A percentile compares a stretch with the other conserved stretches of the same genome.
phyloP scores from a whole-genome alignment of 768 basidiomycete species.

The Russula sp. region DNA sequence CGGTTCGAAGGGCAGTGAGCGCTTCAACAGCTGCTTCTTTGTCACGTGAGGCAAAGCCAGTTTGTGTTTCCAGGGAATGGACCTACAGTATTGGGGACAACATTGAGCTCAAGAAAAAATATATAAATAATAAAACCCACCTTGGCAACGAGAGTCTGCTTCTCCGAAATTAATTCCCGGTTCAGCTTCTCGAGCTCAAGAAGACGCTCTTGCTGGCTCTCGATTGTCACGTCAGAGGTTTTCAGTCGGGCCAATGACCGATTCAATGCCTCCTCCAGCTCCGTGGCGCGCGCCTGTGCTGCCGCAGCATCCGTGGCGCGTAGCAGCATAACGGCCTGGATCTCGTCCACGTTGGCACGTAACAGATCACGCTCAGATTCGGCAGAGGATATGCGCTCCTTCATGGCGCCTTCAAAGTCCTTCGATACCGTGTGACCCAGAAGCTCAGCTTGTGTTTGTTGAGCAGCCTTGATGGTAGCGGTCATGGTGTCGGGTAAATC shows the following conservation, averaged over 20 bases:
- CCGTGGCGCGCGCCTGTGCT: conserved; percentile 50
- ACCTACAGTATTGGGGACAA: conserved; percentile 42
- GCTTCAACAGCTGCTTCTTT: conserved; percentile 55
- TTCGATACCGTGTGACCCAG: conserved; percentile 54
- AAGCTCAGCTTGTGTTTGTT: conserved; percentile 62
- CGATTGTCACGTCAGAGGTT: conserved; percentile 64
- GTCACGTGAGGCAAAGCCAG: conserved; percentile 56
- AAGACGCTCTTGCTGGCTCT: conserved; percentile 59
- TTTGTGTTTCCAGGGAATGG: conserved; percentile 57
- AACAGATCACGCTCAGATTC: conserved; percentile 68
- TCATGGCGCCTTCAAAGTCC: conserved; percentile 66
- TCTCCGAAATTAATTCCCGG: conserved; percentile 54
- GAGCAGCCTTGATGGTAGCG: conserved; percentile 51
- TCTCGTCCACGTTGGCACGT: conserved; percentile 52
- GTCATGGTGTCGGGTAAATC: conserved; percentile 59
- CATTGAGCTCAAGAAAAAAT: conserved; percentile 21
- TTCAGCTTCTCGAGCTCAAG: conserved; percentile 59
- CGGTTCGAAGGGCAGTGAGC: conserved; percentile 52
- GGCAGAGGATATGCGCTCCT: conserved; percentile 54
- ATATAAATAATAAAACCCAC: conserved; percentile 42
- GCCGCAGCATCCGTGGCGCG: conserved; percentile 48
- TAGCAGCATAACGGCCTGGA: conserved; percentile 44
- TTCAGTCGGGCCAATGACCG: conserved; percentile 70
- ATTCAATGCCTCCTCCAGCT: conserved; percentile 71
- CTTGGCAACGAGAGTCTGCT: conserved; percentile 55